Base-by-base conservation (phyloP, 495 filamentous ascomycete genomes). In the Sabuloglossum arenarium region DNA sequence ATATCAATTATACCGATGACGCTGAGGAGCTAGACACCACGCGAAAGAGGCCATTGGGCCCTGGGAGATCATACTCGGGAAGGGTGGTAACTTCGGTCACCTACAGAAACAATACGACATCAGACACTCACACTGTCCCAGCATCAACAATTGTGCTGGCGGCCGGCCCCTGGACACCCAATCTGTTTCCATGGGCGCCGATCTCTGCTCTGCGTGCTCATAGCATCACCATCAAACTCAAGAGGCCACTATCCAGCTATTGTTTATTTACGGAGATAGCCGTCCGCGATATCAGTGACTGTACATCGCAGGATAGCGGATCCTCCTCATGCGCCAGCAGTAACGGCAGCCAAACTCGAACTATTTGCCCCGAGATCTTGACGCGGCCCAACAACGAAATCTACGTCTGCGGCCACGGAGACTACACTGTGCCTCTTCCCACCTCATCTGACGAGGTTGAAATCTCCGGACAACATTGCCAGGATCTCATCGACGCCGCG, bases 351-450 rank as follows among this genome's bases (percentile, higher is more conserved):
- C 6, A 47, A 27, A 47, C 45, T n/a, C 2, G 45, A 14, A 47
- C 19, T n/a, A 5, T 23, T 19, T 37, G n/a, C 10, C 56, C 91
- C 1, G 91, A 98, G 68, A 90, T 98, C 60, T 98, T 97, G 66
- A 84, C 90, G 12, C 78, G 91, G 4, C 89, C 90, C 0, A 80
- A 85, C 62, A 76, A 84, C 49, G 89, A 93, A 60, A 85, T 94
- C 39, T 98, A 97, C 66, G 87, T 86, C 29, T 98, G 91, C 64
- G 86, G 91, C 42, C 88, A 94, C 64, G 87, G 88, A 46, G 91
- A 98, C 63, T 75, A 73, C 27, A 63, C 69, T 8, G 75, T 85
- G 2, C 84, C 87, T 0, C 73, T 98, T 6, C 91, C 91, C 0
- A 72, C 75, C 24, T 80, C 81, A 1, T 81, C 84, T 11, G 84